Evolutionary conservation across 805 yeast species (phyloP), one percentile per base, ranked within the genome.

Genomic region (Candida takata): DNA sequence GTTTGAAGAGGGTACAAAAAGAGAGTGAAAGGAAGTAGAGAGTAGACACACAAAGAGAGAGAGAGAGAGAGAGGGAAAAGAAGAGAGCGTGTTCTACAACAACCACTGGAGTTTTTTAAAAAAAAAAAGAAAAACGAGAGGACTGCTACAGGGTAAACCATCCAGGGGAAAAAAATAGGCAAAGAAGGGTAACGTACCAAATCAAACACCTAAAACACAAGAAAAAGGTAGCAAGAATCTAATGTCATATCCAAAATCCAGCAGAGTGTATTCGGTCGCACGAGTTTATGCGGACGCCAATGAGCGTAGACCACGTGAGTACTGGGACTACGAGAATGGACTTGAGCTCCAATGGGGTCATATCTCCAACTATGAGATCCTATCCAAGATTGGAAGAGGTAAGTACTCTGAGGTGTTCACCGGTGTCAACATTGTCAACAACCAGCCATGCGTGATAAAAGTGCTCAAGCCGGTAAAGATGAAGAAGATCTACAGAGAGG

Each of bases 381-480:
- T 83, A 36, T 70, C 72, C 43, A 85, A 87, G 60, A 80, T 88
- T 14, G 97, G 97, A 11, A 72, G 95, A 38, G 97, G 97, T 18
- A 88, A 85, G 64, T 88, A 87, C 61, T 81, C 94, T n/a, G 97
- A 88, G 59, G 97, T 88, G 21, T 88, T 88, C 57, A 82, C 79
- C 55, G 96, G 95, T 20, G 70, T 79, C 29, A 80, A 84, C 54
- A 65, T 84, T 34, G 66, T 73, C 36, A 74, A 73, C 44, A 77
- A 74, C 36, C 70, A 67, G 38, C 67, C 69, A 29, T 82, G 92
- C 51, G 90, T 88, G 29, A 84, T 88, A 47, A 88, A 88, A 57
- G 94, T 86, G 48, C 67, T 88, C 51, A 88, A 88, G 59, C 97
- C 97, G 8, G 95, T 88, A 17, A 88, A 86, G 61, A 73, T 83